These are phyloP conservation scores for Malus hybrid DNA, from an alignment of 331 rosid species.

Conservation along the genomic window DNA sequence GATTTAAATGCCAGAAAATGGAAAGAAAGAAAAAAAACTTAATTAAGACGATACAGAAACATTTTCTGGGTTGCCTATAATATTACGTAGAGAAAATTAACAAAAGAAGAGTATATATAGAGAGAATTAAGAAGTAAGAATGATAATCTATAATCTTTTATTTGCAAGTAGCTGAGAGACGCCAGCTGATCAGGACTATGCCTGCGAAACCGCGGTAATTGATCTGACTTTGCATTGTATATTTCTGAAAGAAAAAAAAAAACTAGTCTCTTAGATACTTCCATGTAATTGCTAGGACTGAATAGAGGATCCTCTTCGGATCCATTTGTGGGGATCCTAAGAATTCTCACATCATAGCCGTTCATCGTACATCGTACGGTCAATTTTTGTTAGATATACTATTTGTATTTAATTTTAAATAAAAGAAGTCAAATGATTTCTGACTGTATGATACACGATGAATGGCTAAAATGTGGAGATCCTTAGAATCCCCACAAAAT, in stretches of 20 bases:
- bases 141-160: not conserved
- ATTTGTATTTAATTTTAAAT: too few species aligned
- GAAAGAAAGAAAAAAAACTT: not conserved
- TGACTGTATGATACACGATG: accelerated
- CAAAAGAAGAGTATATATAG: not conserved
- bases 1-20: not conserved
- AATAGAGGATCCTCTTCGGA: not conserved
- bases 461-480: too few species aligned
- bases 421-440: too few species aligned
- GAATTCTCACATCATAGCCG: too few species aligned
- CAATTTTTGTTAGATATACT: too few species aligned
- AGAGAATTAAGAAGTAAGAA: not conserved
- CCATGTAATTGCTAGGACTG: not conserved
- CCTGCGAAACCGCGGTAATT: not conserved
- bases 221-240: not conserved
- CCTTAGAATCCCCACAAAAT: too few species aligned
- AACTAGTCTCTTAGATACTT: not conserved
- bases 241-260: not conserved
- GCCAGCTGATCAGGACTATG: not conserved
- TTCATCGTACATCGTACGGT: too few species aligned
- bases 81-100: not conserved
- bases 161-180: not conserved
- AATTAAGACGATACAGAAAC: too few species aligned
- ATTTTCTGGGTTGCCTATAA: not conserved
- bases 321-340: too few species aligned